Conservation (phyloP, 495 filamentous ascomycete genomes). For the Penicilliopsis zonata region DNA sequence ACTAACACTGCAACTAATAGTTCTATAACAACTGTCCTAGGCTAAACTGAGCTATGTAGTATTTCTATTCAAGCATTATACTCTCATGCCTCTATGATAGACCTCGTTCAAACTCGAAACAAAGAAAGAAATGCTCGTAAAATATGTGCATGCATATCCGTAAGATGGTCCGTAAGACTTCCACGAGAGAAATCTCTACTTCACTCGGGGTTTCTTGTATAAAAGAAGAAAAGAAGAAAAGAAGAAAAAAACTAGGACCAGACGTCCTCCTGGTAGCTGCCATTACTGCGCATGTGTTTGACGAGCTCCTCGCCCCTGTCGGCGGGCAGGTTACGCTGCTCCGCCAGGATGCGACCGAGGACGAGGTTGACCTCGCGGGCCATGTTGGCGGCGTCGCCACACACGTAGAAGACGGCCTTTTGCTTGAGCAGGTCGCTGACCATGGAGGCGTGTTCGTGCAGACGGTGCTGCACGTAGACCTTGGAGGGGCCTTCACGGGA, state of each 20-base stretch:
- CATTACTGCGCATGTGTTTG: slow-evolving; percentile 84
- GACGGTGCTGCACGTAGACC: slow-evolving; percentile 92
- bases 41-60: too few relatives aligned
- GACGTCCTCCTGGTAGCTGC: slow-evolving; percentile 96
- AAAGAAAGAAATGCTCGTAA: too few relatives aligned
- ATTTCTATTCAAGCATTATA: too few relatives aligned
- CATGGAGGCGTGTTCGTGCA: slow-evolving; percentile 70
- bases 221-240: slow-evolving; percentile 10
- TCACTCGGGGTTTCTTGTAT: too few relatives aligned
- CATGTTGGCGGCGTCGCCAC: slow-evolving; percentile 97
- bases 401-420: slow-evolving; percentile 94
- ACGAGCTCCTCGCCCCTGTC: slow-evolving; percentile 89
- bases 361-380: slow-evolving; percentile 87
- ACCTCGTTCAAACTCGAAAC: too few relatives aligned
- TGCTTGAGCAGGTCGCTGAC: slow-evolving; percentile 84
- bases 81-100: too few relatives aligned
- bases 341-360: slow-evolving; percentile 71
- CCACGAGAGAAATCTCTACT: too few relatives aligned
- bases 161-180: too few relatives aligned
- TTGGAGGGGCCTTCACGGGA: slow-evolving; percentile 72
- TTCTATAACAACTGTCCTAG: too few relatives aligned
- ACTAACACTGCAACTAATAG: too few relatives aligned
- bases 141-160: too few relatives aligned
- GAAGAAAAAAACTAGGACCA: slow-evolving; percentile 55
- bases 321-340: slow-evolving; percentile 67